Evolutionary conservation across 345 rosid species (phyloP).

Genomic region (Mallotus nudiflorus): DNA sequence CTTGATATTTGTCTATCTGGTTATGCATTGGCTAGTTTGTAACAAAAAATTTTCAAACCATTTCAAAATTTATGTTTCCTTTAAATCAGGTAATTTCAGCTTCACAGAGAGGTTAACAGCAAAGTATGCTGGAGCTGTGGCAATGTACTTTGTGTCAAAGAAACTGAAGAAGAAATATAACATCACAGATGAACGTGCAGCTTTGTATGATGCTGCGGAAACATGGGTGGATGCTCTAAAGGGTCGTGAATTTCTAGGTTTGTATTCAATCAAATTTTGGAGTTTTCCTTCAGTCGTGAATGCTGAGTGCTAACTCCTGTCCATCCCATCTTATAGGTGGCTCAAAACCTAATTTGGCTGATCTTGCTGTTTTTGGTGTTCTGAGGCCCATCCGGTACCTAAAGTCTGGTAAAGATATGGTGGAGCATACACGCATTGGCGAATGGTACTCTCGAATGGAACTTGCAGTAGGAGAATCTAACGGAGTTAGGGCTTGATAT

Average conservation of each 20-base stretch:
- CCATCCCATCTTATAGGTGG: constrained; percentile 52
- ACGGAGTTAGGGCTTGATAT: constrained; percentile 42
- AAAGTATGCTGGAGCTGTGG: constrained; percentile 86
- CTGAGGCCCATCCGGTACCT: constrained; percentile 87
- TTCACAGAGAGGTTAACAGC: constrained; percentile 78
- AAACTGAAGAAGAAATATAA: constrained; percentile 87
- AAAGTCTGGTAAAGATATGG: constrained; percentile 85
- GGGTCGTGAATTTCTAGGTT: constrained; percentile 71
- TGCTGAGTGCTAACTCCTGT: not conserved
- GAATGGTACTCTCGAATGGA: constrained; percentile 88
- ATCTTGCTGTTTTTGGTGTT: constrained; percentile 88
- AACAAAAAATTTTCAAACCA: too few relatives aligned
- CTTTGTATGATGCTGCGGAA: constrained; percentile 87
- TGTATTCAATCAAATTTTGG: constrained; percentile 6
- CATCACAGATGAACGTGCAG: constrained; percentile 82
- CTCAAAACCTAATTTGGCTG: constrained; percentile 79
- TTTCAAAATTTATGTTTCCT: too few relatives aligned
- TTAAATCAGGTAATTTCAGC: constrained; percentile 75
- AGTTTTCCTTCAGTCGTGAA: not conserved
- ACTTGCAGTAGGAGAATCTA: constrained; percentile 61
- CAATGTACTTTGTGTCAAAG: constrained; percentile 92
- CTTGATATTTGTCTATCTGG: not conserved
- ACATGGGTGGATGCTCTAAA: constrained; percentile 86
- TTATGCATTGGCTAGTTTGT: not conserved
- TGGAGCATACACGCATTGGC: constrained; percentile 77